A percentile compares a stretch with the other conserved stretches of the same genome.
Evolutionary conservation across 352 stramenopile genomes (phyloP).

Genomic region (Phytophthora colocasiae): DNA sequence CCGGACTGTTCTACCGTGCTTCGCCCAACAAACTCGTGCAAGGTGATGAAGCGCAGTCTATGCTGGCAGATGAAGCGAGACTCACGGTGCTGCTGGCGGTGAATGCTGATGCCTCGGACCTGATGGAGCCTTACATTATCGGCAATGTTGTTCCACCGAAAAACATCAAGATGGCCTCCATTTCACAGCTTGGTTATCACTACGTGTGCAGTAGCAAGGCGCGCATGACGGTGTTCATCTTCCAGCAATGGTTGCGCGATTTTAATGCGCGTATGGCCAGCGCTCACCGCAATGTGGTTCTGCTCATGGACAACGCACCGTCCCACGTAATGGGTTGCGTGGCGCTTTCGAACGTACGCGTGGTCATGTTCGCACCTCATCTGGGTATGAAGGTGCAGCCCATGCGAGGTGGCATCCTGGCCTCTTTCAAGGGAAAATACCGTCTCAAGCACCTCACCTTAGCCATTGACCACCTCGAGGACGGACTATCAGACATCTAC

Average conservation of each 20-base stretch:
- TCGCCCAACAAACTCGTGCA: conserved; percentile 87
- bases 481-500: conserved; percentile 81
- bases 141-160: conserved; percentile 75
- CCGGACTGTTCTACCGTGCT: conserved; percentile 85
- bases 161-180: conserved; percentile 82
- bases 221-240: conserved; percentile 91
- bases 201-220: conserved; percentile 87
- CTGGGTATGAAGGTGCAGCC: conserved; percentile 88
- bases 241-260: conserved; percentile 88
- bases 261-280: conserved; percentile 90
- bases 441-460: conserved; percentile 86
- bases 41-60: conserved; percentile 77
- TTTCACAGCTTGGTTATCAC: conserved; percentile 85
- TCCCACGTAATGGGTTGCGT: conserved; percentile 85
- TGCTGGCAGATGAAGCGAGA: conserved; percentile 76
- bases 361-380: conserved; percentile 87
- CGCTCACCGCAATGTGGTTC: conserved; percentile 81
- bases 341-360: conserved; percentile 85
- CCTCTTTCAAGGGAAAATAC: conserved; percentile 89
- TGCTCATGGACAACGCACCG: conserved; percentile 88
- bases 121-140: conserved; percentile 90
- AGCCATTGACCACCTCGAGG: conserved; percentile 85
- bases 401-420: conserved; percentile 84
- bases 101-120: conserved; percentile 80
- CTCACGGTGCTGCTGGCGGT: conserved; percentile 77